Conservation (phyloP, 2,329 filamentous ascomycete genomes). For the Hortaea werneckii region DNA sequence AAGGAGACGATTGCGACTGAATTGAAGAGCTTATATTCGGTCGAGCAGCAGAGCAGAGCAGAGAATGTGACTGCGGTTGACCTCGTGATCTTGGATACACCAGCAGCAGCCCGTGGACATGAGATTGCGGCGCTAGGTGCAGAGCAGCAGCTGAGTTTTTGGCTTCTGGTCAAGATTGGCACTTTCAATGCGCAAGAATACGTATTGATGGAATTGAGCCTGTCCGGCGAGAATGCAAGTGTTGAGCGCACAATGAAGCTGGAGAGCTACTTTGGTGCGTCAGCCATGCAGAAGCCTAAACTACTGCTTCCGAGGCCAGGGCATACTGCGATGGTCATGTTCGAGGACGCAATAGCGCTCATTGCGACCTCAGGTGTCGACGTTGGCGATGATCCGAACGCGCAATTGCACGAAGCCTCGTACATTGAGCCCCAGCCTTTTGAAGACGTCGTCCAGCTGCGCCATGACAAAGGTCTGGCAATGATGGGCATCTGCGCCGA, state of each 20-base stretch:
- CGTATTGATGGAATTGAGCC: constrained; percentile 59
- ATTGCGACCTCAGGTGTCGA: constrained; percentile 59
- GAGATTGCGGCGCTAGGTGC: constrained; percentile 15
- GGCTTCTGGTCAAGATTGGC: constrained; percentile 20
- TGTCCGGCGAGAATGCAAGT: constrained; percentile 44
- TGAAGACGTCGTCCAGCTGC: constrained; percentile 79
- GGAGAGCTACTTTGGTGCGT: constrained; percentile 39
- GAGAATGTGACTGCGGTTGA: constrained; percentile 50
- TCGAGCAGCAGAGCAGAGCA: constrained; percentile 30
- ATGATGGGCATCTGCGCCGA: constrained; percentile 43
- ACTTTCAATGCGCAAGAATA: constrained; percentile 45
- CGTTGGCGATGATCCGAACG: constrained; percentile 52
- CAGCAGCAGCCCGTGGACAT: constrained; percentile 12
- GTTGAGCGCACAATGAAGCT: constrained; percentile 43
- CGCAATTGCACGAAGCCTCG: constrained; percentile 61
- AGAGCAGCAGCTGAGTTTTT: constrained; percentile 17
- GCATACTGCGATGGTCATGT: constrained; percentile 71
- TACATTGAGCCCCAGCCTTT: constrained; percentile 57
- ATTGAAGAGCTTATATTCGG: constrained; percentile 45
- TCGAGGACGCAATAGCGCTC: constrained; percentile 67
- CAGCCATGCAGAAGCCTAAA: constrained; percentile 39
- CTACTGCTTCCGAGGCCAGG: constrained; percentile 70
- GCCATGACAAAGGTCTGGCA: constrained; percentile 39
- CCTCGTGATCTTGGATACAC: constrained; percentile 53
- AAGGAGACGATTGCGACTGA: constrained; percentile 54